phyloP scores from a whole-genome alignment of 352 stramenopile species.

The Globisporangium splendens region DNA sequence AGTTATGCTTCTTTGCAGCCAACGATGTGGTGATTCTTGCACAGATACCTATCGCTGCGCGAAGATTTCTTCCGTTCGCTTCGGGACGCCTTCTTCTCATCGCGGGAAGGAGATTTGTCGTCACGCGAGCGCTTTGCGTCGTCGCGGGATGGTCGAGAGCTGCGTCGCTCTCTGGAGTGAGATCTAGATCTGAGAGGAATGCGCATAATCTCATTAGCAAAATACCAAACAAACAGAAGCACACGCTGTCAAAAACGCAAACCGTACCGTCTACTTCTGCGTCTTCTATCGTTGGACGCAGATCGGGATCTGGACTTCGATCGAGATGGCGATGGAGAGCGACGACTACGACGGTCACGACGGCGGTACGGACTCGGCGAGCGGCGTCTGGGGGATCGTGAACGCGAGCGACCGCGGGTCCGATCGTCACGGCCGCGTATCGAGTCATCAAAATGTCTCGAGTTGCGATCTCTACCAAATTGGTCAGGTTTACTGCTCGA shows the following conservation, averaged over 20 bases:
- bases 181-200: constrained; percentile 6
- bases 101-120: constrained; percentile 3
- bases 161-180: constrained; percentile 3
- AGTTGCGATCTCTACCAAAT: constrained; percentile 1
- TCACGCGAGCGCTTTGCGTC: not conserved
- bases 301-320: constrained; percentile 17
- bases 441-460: constrained; percentile 2
- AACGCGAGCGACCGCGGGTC: constrained; percentile 1
- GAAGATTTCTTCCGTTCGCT: not conserved
- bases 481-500: not conserved
- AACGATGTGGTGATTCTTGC: too few species aligned
- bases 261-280: constrained; percentile 4
- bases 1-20: too few species aligned
- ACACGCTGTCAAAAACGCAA: too few species aligned
- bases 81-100: not conserved
- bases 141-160: constrained; percentile 18
- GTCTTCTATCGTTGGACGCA: constrained; percentile 5
- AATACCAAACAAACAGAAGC: not conserved
- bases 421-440: not conserved
- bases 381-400: constrained; percentile 13
- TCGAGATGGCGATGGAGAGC: constrained; percentile 14
- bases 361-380: constrained; percentile 17
- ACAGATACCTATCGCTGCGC: not conserved
- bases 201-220: not conserved
- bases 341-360: constrained; percentile 20